These are phyloP conservation scores for Epithele typhae DNA, from an alignment of 768 basidiomycete species.

Conservation along the genomic window DNA sequence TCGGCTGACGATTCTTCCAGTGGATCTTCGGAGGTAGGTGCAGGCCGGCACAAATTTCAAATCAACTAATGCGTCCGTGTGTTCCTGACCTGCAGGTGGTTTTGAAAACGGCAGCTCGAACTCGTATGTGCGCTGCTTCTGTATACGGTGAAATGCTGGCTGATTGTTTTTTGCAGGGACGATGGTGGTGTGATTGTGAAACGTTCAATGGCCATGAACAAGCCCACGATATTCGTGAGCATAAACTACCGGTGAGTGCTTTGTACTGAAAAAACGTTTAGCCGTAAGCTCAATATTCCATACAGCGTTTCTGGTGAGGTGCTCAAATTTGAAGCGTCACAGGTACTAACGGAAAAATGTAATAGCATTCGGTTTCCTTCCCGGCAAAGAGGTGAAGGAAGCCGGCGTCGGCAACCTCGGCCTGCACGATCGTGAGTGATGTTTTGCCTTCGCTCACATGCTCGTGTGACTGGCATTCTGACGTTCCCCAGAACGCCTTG, in stretches of 20 bases:
- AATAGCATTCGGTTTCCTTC: constrained; percentile 20
- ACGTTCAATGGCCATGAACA: constrained; percentile 37
- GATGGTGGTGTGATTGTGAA: constrained; percentile 40
- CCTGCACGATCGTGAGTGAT: constrained; percentile 34
- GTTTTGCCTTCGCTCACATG: not conserved
- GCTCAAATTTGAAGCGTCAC: not conserved
- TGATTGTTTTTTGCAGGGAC: constrained; percentile 31
- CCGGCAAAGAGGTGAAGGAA: constrained; percentile 17
- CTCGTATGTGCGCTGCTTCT: not conserved
- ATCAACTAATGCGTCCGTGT: no score
- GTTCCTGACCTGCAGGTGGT: no score
- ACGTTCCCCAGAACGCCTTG: constrained; percentile 27
- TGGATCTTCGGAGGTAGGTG: constrained; percentile 12
- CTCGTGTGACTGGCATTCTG: not conserved
- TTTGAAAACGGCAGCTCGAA: constrained; percentile 6
- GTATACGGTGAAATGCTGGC: not conserved
- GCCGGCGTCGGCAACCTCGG: constrained; percentile 30
- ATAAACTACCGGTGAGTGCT: constrained; percentile 43
- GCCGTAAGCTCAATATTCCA: no score
- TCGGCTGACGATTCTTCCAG: no score
- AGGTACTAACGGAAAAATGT: no score
- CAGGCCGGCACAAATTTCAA: no score
- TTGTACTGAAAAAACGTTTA: not conserved
- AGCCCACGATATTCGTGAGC: constrained; percentile 47
- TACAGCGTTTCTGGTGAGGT: not conserved